Evolutionary conservation across 2,329 filamentous ascomycete species (phyloP), one percentile per base, ranked within the genome.

Genomic region (Venturia oleaginea): DNA sequence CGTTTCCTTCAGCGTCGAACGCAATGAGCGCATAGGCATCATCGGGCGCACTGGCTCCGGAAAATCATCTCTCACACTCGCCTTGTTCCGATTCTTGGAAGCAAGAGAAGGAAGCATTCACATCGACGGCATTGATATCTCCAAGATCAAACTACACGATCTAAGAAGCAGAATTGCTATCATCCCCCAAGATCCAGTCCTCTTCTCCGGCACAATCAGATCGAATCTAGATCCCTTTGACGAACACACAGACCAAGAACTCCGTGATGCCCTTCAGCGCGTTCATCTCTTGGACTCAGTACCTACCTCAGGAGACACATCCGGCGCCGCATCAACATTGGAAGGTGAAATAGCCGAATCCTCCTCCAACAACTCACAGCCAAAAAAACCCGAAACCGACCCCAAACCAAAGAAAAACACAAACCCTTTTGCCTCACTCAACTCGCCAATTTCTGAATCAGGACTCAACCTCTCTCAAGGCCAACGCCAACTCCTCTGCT

Each of bases 111-210:
- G 67, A 19, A 67, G 62, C 22, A 59, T 67, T 7, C 22, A 57
- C 65, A 88, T 93, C 66, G 90, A 92, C 69, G 89, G 88, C 0
- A 69, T 91, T 15, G 88, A 92, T 70, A 89, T 92, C 62, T 86
- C 87, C 27, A 87, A 84, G 69, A 84, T 92, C 70, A 84, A 83
- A 63, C 80, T 92, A 0, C 81, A 88, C 64, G 85, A 88, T 64
- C 78, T 94, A 13, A 84, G 90, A 30, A 87, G 84, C n/a, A 82
- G 89, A 0, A 76, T 94, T 0, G 88, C 89, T 43, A 92, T 94
- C 68, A 93, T 94, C 63, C 90, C 90, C 0, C 88, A 92, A 76
- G 90, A 93, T 68, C 90, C 90, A 0, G 89, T 92, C 0, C 80
- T 94, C 7, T 93, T 94, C 76, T 90, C 87, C 0, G 90, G 91